phyloP scores from a whole-genome alignment of 768 basidiomycete species.

The Lactifluus subvellereus region DNA sequence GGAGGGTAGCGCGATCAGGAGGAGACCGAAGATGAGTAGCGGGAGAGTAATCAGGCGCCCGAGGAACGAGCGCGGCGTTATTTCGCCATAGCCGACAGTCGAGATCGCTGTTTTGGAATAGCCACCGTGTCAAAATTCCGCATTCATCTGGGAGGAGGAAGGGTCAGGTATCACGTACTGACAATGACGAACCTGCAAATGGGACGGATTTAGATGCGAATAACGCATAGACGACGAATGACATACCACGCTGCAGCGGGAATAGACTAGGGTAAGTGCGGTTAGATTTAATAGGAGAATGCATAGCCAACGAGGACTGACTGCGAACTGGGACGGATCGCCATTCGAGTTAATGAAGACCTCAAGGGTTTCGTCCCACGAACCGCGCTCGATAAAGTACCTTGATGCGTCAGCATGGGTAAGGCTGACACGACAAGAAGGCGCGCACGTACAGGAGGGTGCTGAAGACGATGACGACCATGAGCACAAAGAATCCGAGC shows the following conservation, averaged over 20 bases:
- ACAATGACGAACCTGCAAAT: slow-evolving; percentile 60
- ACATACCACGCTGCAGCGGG: slow-evolving; percentile 75
- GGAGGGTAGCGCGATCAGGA: slow-evolving; percentile 84
- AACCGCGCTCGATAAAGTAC: slow-evolving; percentile 87
- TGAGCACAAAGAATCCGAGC: slow-evolving; percentile 81
- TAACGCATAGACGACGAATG: slow-evolving; percentile 9
- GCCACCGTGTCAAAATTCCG: background rate
- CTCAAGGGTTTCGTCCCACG: slow-evolving; percentile 77
- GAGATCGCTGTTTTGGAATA: slow-evolving; percentile 56
- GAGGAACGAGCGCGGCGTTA: slow-evolving; percentile 82
- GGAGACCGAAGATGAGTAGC: slow-evolving; percentile 78
- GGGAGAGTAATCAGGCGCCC: slow-evolving; percentile 83
- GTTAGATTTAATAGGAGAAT: background rate
- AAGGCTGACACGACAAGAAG: background rate
- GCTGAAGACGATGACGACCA: slow-evolving; percentile 83
- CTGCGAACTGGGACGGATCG: slow-evolving; percentile 73
- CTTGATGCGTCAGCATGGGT: slow-evolving; percentile 31
- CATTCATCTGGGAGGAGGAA: background rate
- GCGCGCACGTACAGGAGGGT: slow-evolving; percentile 53
- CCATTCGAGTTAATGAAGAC: slow-evolving; percentile 84
- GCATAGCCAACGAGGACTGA: slow-evolving; percentile 30
- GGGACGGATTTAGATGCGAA: background rate
- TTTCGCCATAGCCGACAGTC: slow-evolving; percentile 89
- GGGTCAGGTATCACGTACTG: slow-evolving; percentile 45
- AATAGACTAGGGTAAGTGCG: slow-evolving; percentile 42